phyloP scores from a whole-genome alignment of 345 rosid genomes.

The Conringia planisiliqua region DNA sequence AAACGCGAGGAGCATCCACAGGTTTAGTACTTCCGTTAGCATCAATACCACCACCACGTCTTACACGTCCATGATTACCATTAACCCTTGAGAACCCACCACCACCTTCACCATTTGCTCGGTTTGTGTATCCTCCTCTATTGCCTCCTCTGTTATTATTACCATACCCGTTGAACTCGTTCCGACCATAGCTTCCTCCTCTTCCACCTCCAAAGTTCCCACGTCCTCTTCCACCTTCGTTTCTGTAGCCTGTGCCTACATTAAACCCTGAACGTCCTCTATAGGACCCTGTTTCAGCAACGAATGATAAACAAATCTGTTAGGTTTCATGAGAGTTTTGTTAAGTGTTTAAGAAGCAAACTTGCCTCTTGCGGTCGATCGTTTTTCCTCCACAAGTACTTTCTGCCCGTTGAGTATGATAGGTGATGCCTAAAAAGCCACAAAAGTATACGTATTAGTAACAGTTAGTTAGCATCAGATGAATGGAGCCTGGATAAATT shows the following conservation, averaged over 20 bases:
- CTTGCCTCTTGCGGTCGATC: conserved; percentile 90
- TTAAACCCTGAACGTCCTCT: conserved; percentile 66
- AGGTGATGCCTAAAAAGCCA: conserved; percentile 74
- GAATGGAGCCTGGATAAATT: neutral
- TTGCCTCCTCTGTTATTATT: conserved; percentile 51
- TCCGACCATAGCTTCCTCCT: conserved; percentile 53
- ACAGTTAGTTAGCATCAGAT: neutral
- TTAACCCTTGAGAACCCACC: conserved; percentile 28
- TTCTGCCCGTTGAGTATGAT: conserved; percentile 63
- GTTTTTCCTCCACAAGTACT: conserved; percentile 81
- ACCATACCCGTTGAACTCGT: conserved; percentile 61
- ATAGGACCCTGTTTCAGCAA: conserved; percentile 48
- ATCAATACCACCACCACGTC: conserved; percentile 33
- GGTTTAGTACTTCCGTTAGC: conserved; percentile 23
- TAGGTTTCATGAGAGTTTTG: neutral
- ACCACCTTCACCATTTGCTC: conserved; percentile 54
- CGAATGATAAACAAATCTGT: neutral
- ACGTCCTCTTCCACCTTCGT: conserved; percentile 73
- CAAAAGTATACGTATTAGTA: neutral
- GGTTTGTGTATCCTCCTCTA: conserved; percentile 63
- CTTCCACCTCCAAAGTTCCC: conserved; percentile 63
- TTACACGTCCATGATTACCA: conserved; percentile 18
- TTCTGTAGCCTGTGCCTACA: conserved; percentile 50
- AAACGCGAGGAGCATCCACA: conserved; percentile 22
- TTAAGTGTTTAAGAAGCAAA: neutral